Conservation (phyloP, 495 filamentous ascomycete genomes). For the Penicillium paradoxum region DNA sequence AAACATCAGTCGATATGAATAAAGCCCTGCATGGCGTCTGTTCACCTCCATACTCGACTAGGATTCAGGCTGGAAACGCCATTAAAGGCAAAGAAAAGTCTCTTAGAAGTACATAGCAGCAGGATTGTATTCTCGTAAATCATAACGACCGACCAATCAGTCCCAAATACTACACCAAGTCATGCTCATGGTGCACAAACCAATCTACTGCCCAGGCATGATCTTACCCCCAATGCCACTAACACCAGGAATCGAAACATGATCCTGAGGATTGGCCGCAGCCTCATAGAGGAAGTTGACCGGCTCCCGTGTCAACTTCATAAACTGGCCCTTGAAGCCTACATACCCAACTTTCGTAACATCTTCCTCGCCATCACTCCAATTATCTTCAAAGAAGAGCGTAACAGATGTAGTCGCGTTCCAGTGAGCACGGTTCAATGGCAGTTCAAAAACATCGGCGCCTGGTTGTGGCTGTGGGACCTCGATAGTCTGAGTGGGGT, state of each 20-base stretch:
- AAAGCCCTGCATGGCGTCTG: too few species aligned
- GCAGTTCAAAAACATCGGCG: slow-evolving; percentile 75
- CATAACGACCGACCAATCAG: neutral
- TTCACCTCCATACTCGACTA: too few species aligned
- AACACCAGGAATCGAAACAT: slow-evolving; percentile 51
- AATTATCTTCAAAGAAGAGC: slow-evolving; percentile 72
- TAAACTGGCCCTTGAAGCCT: slow-evolving; percentile 90
- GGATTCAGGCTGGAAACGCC: too few species aligned
- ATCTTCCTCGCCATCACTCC: slow-evolving; percentile 64
- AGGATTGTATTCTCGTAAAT: slow-evolving; percentile 1
- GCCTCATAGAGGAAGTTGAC: slow-evolving; percentile 86
- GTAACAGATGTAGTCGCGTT: slow-evolving; percentile 69
- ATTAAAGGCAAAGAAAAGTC: neutral
- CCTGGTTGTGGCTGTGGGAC: slow-evolving; percentile 61
- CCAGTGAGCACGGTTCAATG: slow-evolving; percentile 83
- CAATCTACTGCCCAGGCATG: slow-evolving; percentile 36
- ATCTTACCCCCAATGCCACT: slow-evolving; percentile 35
- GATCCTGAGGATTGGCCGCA: slow-evolving; percentile 85
- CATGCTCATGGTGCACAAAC: neutral
- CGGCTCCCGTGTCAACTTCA: slow-evolving; percentile 77
- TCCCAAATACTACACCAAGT: neutral
- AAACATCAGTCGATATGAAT: too few species aligned
- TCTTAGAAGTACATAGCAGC: neutral
- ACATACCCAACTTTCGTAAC: slow-evolving; percentile 75
- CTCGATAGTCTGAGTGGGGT: slow-evolving; percentile 71